Base-by-base conservation (phyloP, 495 filamentous ascomycete species). In the Penicillium salamii region DNA sequence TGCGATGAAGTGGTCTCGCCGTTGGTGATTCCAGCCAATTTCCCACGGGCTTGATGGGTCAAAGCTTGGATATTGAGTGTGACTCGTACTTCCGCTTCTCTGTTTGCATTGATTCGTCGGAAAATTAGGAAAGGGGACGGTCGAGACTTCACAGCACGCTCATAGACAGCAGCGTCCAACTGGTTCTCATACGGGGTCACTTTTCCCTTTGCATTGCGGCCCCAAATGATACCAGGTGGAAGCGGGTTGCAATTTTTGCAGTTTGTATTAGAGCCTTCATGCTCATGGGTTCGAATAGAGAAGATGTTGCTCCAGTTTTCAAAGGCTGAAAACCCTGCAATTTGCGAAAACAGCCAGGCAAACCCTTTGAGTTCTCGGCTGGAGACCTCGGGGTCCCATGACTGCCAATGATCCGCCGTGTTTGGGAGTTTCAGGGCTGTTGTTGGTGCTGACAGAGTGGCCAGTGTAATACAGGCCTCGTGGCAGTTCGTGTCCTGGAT, bases 51-150 rank as follows among this genome's bases (percentile, higher is more conserved):
- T 31, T 75, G 66, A 54, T 89, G 85, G 1, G 78, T 65, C 12
- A 88, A 61, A 0, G 78, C 72, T 12, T 72, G 63, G 12, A 84
- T 45, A 49, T 86, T 84, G 1, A 85, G 49, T 0, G 74, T 74
- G 33, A 88, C 67, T 12, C 63, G 66, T 17, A 82, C 34, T 24
- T 65, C 49, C 2, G 62, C 60, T 23, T 62, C 32, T 11, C 48
- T 57, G 15, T 58, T 39, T 8, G 61, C 50, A 37, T 67, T 58
- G 5, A 75, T 57, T 9, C 52, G 55, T 4, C 69, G 45, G 37
- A 77, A 72, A 3, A 78, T 66, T 23, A 75, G 46, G 15, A 85
- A 76, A 0, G 75, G 58, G 0, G 65, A 18, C 1, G 81, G 77
- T 29, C 77, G 66, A n/a, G 57, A 42, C 46, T 81, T 83, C 9